Evolutionary conservation across 148 eudicot species (phyloP), one percentile per base, ranked within the genome.

Genomic region (Hydrangea macrophylla): DNA sequence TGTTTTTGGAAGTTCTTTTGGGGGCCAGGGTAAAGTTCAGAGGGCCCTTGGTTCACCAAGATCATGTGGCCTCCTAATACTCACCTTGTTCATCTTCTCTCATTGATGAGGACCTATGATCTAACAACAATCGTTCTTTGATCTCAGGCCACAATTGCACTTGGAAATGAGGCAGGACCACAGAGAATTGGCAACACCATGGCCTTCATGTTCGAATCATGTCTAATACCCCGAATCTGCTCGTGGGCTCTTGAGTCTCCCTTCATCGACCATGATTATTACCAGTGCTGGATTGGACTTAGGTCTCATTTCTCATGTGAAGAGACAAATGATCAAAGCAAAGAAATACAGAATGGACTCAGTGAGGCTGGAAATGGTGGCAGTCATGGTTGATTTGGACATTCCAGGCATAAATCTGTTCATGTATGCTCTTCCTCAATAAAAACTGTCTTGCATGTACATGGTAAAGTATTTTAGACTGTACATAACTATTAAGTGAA

Each of bases 151-250:
- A 93, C 96, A 13, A 70, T 93, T 65, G 82, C 85, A 31, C 76
- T 62, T 7, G 96, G 92, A 67, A 86, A 83, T 58, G 85, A 86
- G 22, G 84, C 78, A 57, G 87, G 78, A n/a, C 98, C 98, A 7
- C 75, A 67, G 33, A 90, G 76, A 80, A 85, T 93, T 7, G 76
- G 75, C 1, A 78, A 82, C 58, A 90, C 98, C 36, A 82, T 94
- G 92, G 98, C 98, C 27, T 94, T 94, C 81, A 94, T 94, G 98
- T 94, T 94, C 55, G 98, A 94, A 64, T 90, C 98, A n/a, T 86
- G 92, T 75, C 81, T 94, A 30, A 90, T 94, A 33, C 92, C 97
- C 17, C 85, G 98, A 69, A 84, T 90, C 54, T 94, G 98, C 62
- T 76, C 78, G 0, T 94, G 97, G 98, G 96, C 98, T 24, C 82